Base-by-base conservation (phyloP, 306 rosid species). In the Inga oerstediana region DNA sequence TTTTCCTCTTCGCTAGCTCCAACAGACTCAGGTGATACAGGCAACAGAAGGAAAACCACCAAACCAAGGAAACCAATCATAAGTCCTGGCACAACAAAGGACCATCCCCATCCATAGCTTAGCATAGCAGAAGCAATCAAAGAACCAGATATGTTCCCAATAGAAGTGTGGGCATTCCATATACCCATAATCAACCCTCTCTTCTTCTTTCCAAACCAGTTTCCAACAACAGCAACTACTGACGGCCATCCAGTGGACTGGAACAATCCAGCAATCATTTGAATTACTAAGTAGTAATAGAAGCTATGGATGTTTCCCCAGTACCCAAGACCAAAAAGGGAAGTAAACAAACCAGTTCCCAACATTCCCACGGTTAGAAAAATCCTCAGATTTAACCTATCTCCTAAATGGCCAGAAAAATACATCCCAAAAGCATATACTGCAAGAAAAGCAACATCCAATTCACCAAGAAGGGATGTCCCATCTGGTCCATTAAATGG, bases 201-300 rank as follows among this genome's bases (percentile, higher is more conserved):
- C 90, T 94, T 97, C 84, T 86, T 89, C 92, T 97, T 97, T 46
- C 98, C 98, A 82, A 97, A 97, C 99, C 98, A 97, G 49, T 94
- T 91, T 15, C 98, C 99, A 2, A 97, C 90, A 75, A 97, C 97
- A 16, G 98, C 98, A 67, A 97, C 99, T 0, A 97, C 99, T 0
- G 98, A 97, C 7, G 99, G 99, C 99, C 98, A 97, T 52, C 98
- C 98, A 3, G 99, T 94, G 10, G 99, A 97, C 81, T 97, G 99
- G 77, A 97, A 97, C 89, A 97, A 79, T 19, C 99, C 98, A 30
- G 98, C 98, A 80, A 90, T n/a, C 92, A 94, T 88, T 87, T 97
- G 99, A 77, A 88, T 78, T 9, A 79, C 84, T 45, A 97, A 88
- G 80, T 74, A 97, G 67, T 97, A 94, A 77, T 87, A 91, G 66